Evolutionary conservation across 208 protist species (phyloP).

Genomic region (Tetramitus jugosus): DNA sequence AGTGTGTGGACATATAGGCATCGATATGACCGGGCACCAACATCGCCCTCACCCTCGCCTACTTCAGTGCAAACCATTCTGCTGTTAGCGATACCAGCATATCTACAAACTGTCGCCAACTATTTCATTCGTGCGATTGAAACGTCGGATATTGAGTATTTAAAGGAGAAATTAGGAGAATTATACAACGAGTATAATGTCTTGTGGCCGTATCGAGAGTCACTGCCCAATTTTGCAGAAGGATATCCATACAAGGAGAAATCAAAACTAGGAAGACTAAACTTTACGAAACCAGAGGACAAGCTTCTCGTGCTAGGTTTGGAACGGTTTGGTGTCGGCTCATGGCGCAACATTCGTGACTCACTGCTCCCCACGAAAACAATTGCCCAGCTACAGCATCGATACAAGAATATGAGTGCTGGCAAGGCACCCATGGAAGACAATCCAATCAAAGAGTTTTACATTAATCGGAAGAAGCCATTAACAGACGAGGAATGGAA

Average conservation of each 20-base stretch:
- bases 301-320: not conserved
- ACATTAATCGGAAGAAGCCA: not conserved
- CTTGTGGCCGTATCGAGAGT: no score
- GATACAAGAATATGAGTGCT: not conserved
- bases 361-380: not conserved
- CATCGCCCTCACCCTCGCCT: no score
- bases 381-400: not conserved
- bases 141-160: not conserved
- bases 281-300: not conserved
- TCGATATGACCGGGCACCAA: no score
- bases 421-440: not conserved
- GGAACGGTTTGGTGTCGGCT: not conserved
- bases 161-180: no score
- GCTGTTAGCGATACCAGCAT: not conserved
- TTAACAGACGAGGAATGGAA: not conserved
- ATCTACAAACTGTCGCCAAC: not conserved
- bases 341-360: not conserved
- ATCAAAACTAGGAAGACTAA: not conserved
- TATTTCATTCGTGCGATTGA: not conserved
- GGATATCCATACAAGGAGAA: not conserved
- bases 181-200: no score
- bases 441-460: not conserved
- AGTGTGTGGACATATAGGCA: no score
- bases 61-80: not conserved
- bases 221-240: not conserved